A percentile compares a stretch with the other conserved stretches of the same genome.
Evolutionary conservation across 192 early-diverging fungal species (phyloP).

Genomic region (Coemansia sp.): DNA sequence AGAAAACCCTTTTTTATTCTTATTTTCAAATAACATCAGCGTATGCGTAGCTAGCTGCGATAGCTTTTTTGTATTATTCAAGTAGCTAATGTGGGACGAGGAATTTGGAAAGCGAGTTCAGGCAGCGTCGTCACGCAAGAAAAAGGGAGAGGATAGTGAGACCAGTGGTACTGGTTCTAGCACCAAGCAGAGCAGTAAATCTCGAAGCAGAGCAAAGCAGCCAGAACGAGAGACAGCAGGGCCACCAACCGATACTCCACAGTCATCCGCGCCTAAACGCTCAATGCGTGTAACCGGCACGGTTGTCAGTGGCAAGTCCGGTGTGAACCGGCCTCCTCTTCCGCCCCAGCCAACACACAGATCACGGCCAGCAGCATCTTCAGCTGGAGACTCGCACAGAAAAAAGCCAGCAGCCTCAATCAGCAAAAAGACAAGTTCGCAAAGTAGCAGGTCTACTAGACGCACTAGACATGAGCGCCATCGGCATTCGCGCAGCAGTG

Average conservation of each 20-base stretch:
- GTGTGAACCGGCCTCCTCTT: neutral
- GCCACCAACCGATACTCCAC: neutral
- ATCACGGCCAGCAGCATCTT: too few relatives aligned
- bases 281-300: neutral
- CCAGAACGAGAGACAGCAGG: neutral
- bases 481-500: neutral
- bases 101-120: constrained; percentile 27
- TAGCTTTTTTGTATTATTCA: neutral
- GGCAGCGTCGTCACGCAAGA: constrained; percentile 14
- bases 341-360: constrained; percentile 5
- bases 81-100: constrained; percentile 19
- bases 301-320: neutral
- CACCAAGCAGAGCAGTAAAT: constrained; percentile 1
- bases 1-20: neutral
- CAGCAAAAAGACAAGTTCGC: neutral
- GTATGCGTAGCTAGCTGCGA: neutral
- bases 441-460: neutral
- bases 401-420: neutral
- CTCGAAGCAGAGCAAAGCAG: constrained; percentile 5
- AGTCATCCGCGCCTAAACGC: neutral
- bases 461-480: neutral
- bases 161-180: neutral
- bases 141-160: neutral
- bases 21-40: neutral
- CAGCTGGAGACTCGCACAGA: neutral